Evolutionary conservation across 257 asterid genomes (phyloP).

Genomic region (Paulownia fortunei): DNA sequence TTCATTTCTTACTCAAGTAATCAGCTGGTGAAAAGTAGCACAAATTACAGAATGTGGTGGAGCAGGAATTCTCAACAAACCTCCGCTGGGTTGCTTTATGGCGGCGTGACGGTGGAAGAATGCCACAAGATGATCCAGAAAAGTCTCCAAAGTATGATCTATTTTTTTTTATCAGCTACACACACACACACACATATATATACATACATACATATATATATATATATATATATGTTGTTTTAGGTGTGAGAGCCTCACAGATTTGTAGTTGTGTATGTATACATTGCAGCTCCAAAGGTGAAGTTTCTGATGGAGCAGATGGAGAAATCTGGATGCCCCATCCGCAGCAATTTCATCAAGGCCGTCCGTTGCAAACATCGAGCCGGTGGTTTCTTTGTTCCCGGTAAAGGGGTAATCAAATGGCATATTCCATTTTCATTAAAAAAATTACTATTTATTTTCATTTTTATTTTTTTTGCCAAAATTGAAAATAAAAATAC

Average conservation of each 20-base stretch:
- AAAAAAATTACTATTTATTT: no score
- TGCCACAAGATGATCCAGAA: slow-evolving; percentile 55
- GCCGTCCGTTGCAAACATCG: slow-evolving; percentile 43
- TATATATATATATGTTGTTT: background rate
- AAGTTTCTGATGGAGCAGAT: slow-evolving; percentile 57
- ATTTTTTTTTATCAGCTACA: background rate
- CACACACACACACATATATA: no score
- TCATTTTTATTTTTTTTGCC: no score
- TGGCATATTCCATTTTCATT: no score
- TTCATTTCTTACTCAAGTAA: no score
- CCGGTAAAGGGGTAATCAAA: slow-evolving; percentile 49
- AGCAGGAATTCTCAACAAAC: no score
- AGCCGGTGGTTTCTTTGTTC: slow-evolving; percentile 47
- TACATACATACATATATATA: no score
- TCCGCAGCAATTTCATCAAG: slow-evolving; percentile 50
- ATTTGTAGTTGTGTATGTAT: background rate
- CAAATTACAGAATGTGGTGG: no score
- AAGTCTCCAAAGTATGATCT: slow-evolving; percentile 50
- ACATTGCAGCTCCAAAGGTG: slow-evolving; percentile 62
- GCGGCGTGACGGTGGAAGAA: slow-evolving; percentile 47
- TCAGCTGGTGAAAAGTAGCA: no score
- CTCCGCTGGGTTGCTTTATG: slow-evolving; percentile 7
- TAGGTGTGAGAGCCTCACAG: background rate
- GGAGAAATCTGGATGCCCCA: slow-evolving; percentile 64
- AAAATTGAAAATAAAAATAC: no score